phyloP scores from a whole-genome alignment of 805 yeast species.

The Gaillardinia entomophila region DNA sequence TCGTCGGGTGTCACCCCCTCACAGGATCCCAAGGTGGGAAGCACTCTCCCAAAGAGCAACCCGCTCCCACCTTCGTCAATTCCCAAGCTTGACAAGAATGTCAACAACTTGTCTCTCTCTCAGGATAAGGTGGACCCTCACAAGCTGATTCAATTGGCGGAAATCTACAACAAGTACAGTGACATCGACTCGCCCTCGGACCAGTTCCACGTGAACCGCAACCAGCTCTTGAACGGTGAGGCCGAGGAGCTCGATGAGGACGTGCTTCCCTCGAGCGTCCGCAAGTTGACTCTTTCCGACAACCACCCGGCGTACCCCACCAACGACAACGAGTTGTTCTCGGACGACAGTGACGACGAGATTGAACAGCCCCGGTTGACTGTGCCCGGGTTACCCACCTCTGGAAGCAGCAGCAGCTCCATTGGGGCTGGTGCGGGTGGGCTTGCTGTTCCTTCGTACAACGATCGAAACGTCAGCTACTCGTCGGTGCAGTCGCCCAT shows the following conservation, averaged over 20 bases:
- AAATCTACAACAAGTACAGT: constrained; percentile 38
- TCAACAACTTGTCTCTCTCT: constrained; percentile 10
- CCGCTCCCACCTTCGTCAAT: background rate
- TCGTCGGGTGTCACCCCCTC: background rate
- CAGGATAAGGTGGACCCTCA: constrained; percentile 18
- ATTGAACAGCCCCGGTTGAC: constrained; percentile 8
- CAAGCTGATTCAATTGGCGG: constrained; percentile 34
- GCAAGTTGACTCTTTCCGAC: constrained; percentile 20
- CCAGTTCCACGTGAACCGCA: constrained; percentile 29
- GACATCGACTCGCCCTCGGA: constrained; percentile 36
- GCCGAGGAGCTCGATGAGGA: constrained; percentile 30
- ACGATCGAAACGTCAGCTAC: constrained; percentile 24
- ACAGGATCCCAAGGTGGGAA: background rate
- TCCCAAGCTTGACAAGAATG: constrained; percentile 2
- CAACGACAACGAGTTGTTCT: constrained; percentile 31
- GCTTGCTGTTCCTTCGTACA: constrained; percentile 19
- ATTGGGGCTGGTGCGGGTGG: constrained; percentile 3
- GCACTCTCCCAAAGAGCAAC: background rate
- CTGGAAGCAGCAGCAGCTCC: constrained; percentile 2
- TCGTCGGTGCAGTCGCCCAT: constrained; percentile 38
- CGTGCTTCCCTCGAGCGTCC: constrained; percentile 25
- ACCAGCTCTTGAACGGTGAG: constrained; percentile 30
- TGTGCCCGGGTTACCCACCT: background rate
- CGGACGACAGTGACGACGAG: constrained; percentile 24
- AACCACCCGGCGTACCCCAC: constrained; percentile 27